phyloP scores from a whole-genome alignment of 2,329 filamentous ascomycete genomes.

The Metarhizium robertsii region DNA sequence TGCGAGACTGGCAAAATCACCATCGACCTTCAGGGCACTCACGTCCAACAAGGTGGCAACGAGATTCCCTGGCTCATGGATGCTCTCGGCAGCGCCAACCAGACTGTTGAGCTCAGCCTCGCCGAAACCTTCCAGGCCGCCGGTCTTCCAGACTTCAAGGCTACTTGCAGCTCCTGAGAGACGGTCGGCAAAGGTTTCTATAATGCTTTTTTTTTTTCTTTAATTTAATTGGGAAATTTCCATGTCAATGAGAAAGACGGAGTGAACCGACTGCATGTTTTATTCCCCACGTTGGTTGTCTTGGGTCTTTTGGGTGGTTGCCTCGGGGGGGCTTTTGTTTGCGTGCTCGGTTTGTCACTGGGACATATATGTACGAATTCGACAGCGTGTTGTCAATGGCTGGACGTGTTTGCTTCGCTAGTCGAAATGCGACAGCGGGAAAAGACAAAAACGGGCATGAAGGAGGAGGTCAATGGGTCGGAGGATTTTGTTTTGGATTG shows the following conservation, averaged over 20 bases:
- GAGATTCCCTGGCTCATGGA: conserved; percentile 46
- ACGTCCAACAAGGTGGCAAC: conserved; percentile 41
- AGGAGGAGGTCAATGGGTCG: not conserved
- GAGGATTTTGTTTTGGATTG: not conserved
- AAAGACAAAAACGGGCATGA: not conserved
- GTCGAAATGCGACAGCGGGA: not conserved
- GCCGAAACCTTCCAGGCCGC: conserved; percentile 28
- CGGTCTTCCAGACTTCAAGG: not conserved
- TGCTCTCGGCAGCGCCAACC: conserved; percentile 41
- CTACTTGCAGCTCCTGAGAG: not conserved
- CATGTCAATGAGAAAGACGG: not conserved
- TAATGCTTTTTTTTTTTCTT: not conserved
- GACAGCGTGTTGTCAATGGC: not conserved
- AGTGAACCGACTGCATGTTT: not conserved
- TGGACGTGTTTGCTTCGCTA: not conserved
- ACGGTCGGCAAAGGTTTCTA: not conserved
- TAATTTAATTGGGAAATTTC: not conserved
- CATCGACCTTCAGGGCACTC: conserved; percentile 43
- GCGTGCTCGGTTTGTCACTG: not conserved
- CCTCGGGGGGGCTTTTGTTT: not conserved
- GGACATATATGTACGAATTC: not conserved
- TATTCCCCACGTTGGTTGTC: not conserved
- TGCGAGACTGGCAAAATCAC: conserved; percentile 47
- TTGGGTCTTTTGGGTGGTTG: not conserved
- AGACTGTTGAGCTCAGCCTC: conserved; percentile 44